Evolutionary conservation across 164 flowering plant genomes (phyloP).

Genomic region (Umbellularia californica): DNA sequence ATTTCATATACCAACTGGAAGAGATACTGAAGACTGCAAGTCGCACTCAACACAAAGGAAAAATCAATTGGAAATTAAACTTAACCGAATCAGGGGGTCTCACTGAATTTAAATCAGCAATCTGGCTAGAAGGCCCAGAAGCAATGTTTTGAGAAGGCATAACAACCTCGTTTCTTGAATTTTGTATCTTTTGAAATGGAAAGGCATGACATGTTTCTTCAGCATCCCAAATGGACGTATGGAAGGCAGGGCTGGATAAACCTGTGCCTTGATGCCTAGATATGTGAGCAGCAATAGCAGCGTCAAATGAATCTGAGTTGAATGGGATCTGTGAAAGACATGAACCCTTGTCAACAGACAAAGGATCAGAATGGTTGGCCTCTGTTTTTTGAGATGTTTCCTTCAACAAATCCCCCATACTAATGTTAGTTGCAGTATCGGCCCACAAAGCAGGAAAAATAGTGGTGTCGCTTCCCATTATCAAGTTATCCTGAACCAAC

Average conservation of each 20-base stretch:
- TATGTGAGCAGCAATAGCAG: constrained; percentile 92
- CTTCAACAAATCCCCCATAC: constrained; percentile 65
- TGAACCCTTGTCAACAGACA: constrained; percentile 28
- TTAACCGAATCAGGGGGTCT: constrained; percentile 7
- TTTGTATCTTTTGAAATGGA: constrained; percentile 47
- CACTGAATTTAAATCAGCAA: constrained; percentile 17
- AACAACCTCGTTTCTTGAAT: constrained; percentile 14
- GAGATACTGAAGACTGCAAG: background rate
- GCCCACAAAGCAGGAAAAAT: constrained; percentile 77
- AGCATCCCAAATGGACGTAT: constrained; percentile 82
- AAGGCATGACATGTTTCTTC: constrained; percentile 98
- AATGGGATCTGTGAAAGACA: constrained; percentile 57
- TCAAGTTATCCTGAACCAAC: constrained; percentile 37
- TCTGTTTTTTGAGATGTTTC: constrained; percentile 40
- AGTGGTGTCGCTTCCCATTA: constrained; percentile 24
- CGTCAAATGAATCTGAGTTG: constrained; percentile 91
- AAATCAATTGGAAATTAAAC: too few relatives aligned
- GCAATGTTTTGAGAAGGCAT: constrained; percentile 20
- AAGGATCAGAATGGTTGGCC: constrained; percentile 19
- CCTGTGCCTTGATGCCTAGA: constrained; percentile 20
- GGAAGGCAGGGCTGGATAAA: constrained; percentile 22
- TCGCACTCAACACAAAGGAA: background rate
- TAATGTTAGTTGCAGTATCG: constrained; percentile 79
- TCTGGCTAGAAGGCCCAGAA: constrained; percentile 20
- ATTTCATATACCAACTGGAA: background rate